phyloP scores from a whole-genome alignment of 495 filamentous ascomycete genomes.

The Aspergillus sclerotioniger region DNA sequence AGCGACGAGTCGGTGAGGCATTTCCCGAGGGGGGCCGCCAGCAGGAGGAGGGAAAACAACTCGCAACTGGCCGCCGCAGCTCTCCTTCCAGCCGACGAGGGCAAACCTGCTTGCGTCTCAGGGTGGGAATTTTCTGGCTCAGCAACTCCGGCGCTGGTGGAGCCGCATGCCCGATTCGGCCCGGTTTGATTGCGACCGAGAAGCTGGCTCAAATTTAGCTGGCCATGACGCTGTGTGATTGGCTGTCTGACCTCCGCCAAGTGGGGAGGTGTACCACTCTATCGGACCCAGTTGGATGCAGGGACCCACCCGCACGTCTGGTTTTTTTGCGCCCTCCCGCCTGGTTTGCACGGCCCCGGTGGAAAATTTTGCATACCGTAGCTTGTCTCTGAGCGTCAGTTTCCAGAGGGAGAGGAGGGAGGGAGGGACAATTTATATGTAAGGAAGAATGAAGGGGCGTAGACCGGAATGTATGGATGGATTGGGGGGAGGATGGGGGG shows the following conservation, averaged over 20 bases:
- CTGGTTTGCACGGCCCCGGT: background rate
- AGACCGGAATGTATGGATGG: background rate
- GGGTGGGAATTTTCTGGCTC: constrained; percentile 4
- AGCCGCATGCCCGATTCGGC: constrained; percentile 31
- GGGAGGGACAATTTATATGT: constrained; percentile 3
- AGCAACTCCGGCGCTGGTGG: constrained; percentile 21
- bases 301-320: constrained; percentile 16
- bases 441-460: constrained; percentile 7
- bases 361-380: background rate
- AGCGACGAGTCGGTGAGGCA: constrained; percentile 14
- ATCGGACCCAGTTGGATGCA: constrained; percentile 21
- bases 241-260: constrained; percentile 1
- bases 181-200: constrained; percentile 26
- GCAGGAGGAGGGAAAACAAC: background rate
- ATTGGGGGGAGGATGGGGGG: background rate
- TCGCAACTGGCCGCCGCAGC: background rate
- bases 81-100: constrained; percentile 1
- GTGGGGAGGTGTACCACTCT: constrained; percentile 22
- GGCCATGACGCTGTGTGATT: background rate
- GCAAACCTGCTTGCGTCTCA: constrained; percentile 6
- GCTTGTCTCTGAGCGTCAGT: background rate
- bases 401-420: background rate
- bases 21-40: background rate
- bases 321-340: constrained; percentile 12
- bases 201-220: constrained; percentile 18